Percentiles rank a stretch among this genome's conserved stretches.
Conservation (phyloP, 2,329 filamentous ascomycete species). For the Phialophora chinensis region DNA sequence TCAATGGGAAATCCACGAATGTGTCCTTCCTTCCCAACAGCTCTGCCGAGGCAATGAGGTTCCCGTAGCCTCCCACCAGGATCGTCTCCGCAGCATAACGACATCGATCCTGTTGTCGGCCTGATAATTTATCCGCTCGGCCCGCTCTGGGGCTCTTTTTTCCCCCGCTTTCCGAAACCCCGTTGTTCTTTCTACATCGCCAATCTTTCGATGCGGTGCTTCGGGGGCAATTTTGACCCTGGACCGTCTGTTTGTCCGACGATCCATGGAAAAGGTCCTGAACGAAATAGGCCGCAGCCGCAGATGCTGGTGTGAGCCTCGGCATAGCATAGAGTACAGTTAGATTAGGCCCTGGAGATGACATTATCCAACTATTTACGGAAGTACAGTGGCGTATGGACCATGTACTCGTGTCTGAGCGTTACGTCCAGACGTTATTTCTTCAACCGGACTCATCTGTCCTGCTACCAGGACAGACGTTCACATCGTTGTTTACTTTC, state of each 20-base stretch:
- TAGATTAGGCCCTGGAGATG: background rate
- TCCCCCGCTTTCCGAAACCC: background rate
- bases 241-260: no score
- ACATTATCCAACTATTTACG: background rate
- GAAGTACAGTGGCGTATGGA: background rate
- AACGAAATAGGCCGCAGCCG: background rate
- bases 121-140: conserved; percentile 10
- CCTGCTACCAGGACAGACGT: background rate
- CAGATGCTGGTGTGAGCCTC: background rate
- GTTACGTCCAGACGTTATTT: background rate
- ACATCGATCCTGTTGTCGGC: conserved; percentile 1
- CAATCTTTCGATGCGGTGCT: background rate
- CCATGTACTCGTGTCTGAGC: background rate
- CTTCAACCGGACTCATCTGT: background rate
- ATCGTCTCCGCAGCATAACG: conserved; percentile 10
- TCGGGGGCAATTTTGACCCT: background rate
- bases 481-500: background rate
- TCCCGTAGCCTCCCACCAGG: background rate
- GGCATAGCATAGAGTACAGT: background rate
- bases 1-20: background rate
- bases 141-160: background rate
- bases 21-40: background rate
- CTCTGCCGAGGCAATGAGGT: background rate
- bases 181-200: background rate
- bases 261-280: no score